These are phyloP conservation scores for Fusarium sp. DNA, from an alignment of 2,329 filamentous ascomycete genomes.

Conservation along the genomic window DNA sequence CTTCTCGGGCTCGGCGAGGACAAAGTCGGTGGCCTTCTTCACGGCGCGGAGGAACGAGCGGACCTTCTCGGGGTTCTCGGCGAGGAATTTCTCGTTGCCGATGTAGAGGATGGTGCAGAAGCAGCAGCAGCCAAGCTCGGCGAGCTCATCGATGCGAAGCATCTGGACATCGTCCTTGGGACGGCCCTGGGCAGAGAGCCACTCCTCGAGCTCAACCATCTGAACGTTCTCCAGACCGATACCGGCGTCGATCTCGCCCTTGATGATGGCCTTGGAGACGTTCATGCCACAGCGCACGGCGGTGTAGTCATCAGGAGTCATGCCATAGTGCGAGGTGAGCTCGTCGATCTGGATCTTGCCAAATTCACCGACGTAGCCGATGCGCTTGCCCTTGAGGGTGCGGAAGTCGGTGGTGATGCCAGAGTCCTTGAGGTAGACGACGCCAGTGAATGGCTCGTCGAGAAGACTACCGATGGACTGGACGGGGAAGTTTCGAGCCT, in stretches of 20 bases:
- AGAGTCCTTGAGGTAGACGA: constrained; percentile 77
- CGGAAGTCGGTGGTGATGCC: constrained; percentile 80
- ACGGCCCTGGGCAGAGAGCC: constrained; percentile 70
- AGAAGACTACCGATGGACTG: constrained; percentile 77
- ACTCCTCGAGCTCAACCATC: constrained; percentile 83
- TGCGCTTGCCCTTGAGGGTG: constrained; percentile 77
- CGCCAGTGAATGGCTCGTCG: constrained; percentile 81
- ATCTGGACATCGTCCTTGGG: constrained; percentile 76
- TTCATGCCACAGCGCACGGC: constrained; percentile 84
- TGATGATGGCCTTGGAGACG: constrained; percentile 78
- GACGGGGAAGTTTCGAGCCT: constrained; percentile 78
- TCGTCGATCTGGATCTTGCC: constrained; percentile 88
- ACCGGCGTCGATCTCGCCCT: constrained; percentile 76
- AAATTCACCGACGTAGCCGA: constrained; percentile 83
- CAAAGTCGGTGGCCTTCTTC: constrained; percentile 77
- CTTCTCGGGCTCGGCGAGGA: constrained; percentile 67
- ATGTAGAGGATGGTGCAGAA: constrained; percentile 86
- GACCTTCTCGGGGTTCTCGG: constrained; percentile 71
- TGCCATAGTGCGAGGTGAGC: constrained; percentile 79
- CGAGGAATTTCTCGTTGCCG: constrained; percentile 75
- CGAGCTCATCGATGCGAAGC: constrained; percentile 82
- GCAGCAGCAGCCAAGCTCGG: constrained; percentile 82
- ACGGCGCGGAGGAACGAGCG: constrained; percentile 74
- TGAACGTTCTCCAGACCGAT: constrained; percentile 83
- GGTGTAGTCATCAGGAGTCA: constrained; percentile 76